phyloP scores from a whole-genome alignment of 768 basidiomycete genomes.

The Mrakia frigida region DNA sequence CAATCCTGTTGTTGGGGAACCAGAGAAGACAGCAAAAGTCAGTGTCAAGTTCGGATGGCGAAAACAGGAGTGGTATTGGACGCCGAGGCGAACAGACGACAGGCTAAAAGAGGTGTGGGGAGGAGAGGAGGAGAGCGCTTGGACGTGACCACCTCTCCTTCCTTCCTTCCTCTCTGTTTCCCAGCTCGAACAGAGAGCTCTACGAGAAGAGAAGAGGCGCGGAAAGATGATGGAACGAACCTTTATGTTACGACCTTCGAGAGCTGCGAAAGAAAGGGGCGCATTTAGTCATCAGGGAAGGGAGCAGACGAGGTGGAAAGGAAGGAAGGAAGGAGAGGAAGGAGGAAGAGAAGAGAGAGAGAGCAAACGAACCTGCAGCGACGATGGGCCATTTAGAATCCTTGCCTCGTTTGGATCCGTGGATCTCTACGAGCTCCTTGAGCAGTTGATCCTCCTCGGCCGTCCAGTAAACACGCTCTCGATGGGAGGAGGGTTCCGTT shows the following conservation, averaged over 20 bases:
- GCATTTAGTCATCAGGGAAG: no score
- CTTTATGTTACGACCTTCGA: slow-evolving; percentile 33
- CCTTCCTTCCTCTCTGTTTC: background rate
- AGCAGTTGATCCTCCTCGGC: slow-evolving; percentile 31
- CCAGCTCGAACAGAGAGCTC: background rate
- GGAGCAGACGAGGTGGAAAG: background rate
- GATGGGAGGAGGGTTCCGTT: slow-evolving; percentile 17
- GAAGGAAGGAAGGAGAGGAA: background rate
- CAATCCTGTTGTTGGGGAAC: slow-evolving; percentile 15
- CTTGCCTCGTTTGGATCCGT: slow-evolving; percentile 31
- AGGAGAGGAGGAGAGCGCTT: background rate
- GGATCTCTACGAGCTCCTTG: slow-evolving; percentile 31
- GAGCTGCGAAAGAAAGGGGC: background rate
- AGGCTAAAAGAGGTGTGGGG: background rate
- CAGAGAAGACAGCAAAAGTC: background rate
- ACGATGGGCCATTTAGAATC: slow-evolving; percentile 32
- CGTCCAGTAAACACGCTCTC: slow-evolving; percentile 32
- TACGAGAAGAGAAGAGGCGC: no score
- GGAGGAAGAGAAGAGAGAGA: background rate
- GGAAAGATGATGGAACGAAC: background rate
- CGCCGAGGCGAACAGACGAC: background rate
- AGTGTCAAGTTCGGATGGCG: background rate
- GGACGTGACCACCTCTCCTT: slow-evolving; percentile 7
- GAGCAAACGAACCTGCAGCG: slow-evolving; percentile 14
- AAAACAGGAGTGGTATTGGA: no score